A percentile compares a stretch with the other conserved stretches of the same genome.
Evolutionary conservation across 129 eudicot genomes (phyloP).

Genomic region (Smallanthus sonchifolius): DNA sequence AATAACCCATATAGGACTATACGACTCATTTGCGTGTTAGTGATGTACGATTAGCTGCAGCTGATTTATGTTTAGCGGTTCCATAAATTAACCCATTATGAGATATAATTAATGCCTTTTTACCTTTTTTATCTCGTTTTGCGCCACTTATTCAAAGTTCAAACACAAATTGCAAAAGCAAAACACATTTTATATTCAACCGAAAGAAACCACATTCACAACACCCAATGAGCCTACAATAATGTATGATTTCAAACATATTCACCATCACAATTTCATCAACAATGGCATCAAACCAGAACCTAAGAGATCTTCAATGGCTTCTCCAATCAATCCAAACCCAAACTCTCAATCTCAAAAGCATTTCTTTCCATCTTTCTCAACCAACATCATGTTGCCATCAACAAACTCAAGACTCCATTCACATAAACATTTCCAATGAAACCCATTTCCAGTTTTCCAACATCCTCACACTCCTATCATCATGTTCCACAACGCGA

Average conservation of each 20-base stretch:
- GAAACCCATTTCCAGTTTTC: constrained; percentile 42
- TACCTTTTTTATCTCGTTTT: constrained; percentile 4
- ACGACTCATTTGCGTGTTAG: too few species aligned
- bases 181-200: constrained; percentile 19
- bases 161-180: constrained; percentile 20
- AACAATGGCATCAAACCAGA: constrained; percentile 48
- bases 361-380: constrained; percentile 60
- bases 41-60: too few species aligned
- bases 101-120: neutral
- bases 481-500: constrained; percentile 18
- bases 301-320: constrained; percentile 63
- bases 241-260: neutral
- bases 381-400: constrained; percentile 56
- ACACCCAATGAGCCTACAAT: neutral
- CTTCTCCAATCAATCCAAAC: constrained; percentile 42
- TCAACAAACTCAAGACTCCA: constrained; percentile 74
- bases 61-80: too few species aligned
- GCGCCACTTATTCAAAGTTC: constrained; percentile 20
- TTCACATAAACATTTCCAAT: constrained; percentile 49
- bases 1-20: too few species aligned
- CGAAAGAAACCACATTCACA: constrained; percentile 33
- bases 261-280: constrained; percentile 8
- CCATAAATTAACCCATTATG: neutral
- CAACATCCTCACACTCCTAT: constrained; percentile 36
- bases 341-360: constrained; percentile 44